Evolutionary conservation across 148 eudicot genomes (phyloP).

Genomic region (Rhododendron simsii): DNA sequence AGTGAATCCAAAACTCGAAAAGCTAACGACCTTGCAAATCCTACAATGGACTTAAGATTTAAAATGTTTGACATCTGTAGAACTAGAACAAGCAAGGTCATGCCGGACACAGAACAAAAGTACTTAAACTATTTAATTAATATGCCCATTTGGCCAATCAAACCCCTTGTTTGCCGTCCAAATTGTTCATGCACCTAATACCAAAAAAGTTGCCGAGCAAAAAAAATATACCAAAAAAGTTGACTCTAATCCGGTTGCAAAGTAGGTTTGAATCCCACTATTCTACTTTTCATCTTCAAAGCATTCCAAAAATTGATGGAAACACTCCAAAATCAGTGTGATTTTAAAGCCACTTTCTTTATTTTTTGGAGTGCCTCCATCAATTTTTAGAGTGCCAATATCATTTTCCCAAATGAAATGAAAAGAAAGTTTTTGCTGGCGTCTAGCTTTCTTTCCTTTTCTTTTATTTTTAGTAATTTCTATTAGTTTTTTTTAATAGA

Average conservation of each 20-base stretch:
- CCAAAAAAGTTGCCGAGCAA: not conserved
- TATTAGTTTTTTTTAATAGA: not conserved
- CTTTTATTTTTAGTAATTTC: not conserved
- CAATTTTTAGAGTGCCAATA: no score
- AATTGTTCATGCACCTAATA: not conserved
- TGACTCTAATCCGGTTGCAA: not conserved
- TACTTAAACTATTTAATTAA: no score
- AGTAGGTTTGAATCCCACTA: not conserved
- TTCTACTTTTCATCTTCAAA: not conserved
- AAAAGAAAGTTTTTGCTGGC: not conserved
- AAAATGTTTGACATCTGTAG: no score
- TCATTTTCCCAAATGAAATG: not conserved
- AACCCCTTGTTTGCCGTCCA: not conserved
- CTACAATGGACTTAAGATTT: not conserved
- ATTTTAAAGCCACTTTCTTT: no score
- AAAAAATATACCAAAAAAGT: not conserved
- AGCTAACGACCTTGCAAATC: no score
- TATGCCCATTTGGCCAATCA: not conserved
- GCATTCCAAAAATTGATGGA: no score
- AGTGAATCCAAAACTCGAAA: no score
- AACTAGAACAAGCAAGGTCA: not conserved
- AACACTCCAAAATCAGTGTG: no score
- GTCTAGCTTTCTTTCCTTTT: not conserved
- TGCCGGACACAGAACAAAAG: no score
- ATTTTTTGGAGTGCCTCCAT: no score